phyloP scores from a whole-genome alignment of 768 basidiomycete species.

The Leccinum incarnatum region DNA sequence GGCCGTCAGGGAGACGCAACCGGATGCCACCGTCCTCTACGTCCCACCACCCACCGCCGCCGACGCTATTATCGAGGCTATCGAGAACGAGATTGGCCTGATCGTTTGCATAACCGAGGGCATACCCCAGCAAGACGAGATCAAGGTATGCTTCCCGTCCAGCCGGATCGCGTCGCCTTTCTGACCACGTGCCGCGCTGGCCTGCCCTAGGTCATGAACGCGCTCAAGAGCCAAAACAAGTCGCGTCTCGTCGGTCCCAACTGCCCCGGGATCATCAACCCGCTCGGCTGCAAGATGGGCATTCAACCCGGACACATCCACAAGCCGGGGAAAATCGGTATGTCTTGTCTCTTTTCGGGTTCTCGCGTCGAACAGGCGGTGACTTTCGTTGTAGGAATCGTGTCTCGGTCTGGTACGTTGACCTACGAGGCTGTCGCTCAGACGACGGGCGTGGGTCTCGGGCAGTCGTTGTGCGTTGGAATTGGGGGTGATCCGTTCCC shows the following conservation, averaged over 20 bases:
- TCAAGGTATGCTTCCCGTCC: slow-evolving; percentile 53
- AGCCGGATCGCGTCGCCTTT: not conserved
- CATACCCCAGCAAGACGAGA: slow-evolving; percentile 96
- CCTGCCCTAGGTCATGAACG: slow-evolving; percentile 74
- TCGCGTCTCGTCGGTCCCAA: slow-evolving; percentile 98
- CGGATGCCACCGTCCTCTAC: slow-evolving; percentile 95
- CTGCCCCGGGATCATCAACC: slow-evolving; percentile 98
- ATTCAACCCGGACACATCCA: slow-evolving; percentile 99
- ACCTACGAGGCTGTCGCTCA: slow-evolving; percentile 99
- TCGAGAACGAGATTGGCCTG: slow-evolving; percentile 95
- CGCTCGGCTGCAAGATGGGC: slow-evolving; percentile 98
- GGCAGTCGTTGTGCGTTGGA: slow-evolving; percentile 94
- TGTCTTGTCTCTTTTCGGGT: slow-evolving; percentile 15
- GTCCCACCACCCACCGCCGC: slow-evolving; percentile 96
- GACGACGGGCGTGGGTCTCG: slow-evolving; percentile 93
- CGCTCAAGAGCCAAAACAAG: slow-evolving; percentile 89
- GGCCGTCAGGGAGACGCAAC: slow-evolving; percentile 84
- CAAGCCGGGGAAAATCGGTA: slow-evolving; percentile 93
- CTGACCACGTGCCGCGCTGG: not conserved
- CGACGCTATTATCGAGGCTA: slow-evolving; percentile 97
- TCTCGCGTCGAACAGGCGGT: not conserved
- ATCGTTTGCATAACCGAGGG: slow-evolving; percentile 99
- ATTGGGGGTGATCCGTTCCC: slow-evolving; percentile 98
- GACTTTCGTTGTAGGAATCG: slow-evolving; percentile 61
- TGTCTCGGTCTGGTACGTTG: slow-evolving; percentile 92